Conservation (phyloP, 345 rosid species). For the Aethionema arabicum region DNA sequence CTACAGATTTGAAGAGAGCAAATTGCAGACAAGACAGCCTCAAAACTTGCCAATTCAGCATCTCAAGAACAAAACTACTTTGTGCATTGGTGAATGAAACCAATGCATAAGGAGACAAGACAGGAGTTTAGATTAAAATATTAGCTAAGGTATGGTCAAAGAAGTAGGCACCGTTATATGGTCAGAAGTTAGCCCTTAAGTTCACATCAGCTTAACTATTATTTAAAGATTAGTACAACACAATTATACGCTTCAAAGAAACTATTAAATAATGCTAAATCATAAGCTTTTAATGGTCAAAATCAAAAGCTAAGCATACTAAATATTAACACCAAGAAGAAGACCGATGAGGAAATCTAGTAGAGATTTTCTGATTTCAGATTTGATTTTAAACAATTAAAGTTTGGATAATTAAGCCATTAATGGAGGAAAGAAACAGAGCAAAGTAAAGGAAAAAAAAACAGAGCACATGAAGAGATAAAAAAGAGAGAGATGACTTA, state of each 20-base stretch:
- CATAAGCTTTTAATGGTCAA: neutral
- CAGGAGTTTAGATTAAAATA: conserved; percentile 8
- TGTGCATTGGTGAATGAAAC: conserved; percentile 5
- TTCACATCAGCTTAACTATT: conserved; percentile 33
- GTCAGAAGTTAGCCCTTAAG: conserved; percentile 45
- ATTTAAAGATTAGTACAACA: conserved; percentile 26
- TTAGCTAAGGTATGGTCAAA: conserved; percentile 30
- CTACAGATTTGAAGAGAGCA: neutral
- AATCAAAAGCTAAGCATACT: neutral
- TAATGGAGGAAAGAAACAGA: conserved; percentile 9
- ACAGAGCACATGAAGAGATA: neutral
- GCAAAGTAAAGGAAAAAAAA: neutral
- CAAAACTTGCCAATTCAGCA: conserved; percentile 3
- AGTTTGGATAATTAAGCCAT: conserved; percentile 11
- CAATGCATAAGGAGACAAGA: conserved; percentile 24
- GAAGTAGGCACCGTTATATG: conserved; percentile 37
- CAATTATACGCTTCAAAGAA: conserved; percentile 27
- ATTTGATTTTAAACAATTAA: neutral
- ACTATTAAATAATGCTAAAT: conserved; percentile 21
- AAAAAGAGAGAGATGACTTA: conserved; percentile 34
- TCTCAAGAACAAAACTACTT: neutral
- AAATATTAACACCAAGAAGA: conserved; percentile 2
- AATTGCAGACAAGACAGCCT: conserved; percentile 5
- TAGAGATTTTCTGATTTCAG: neutral
- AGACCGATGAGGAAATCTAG: neutral